Evolutionary conservation across 169 alveolate genomes (phyloP), one percentile per base, ranked within the genome.

Genomic region (Plasmodium relictum): DNA sequence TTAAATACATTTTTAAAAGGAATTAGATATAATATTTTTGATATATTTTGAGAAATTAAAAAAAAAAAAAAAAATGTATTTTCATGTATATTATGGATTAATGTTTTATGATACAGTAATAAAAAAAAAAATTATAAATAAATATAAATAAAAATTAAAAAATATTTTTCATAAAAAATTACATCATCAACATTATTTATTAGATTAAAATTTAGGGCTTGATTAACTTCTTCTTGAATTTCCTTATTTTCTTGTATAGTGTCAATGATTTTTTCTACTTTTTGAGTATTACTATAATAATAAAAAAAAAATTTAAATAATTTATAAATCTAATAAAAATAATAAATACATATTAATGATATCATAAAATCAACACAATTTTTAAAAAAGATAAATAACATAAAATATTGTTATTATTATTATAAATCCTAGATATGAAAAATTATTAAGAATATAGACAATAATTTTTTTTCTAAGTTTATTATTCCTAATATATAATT

Each of bases 161-260:
- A 31, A n/a, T 39, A 39, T 66, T 12, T 45, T 69, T 18, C 8
- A 41, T 16, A 22, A 44, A 52, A 14, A 24, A 50, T 76, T 76
- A 76, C 91, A 68, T 83, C 91, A 59, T 83, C 91, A 12, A 83
- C 91, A 56, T 83, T 83, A 62, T 83, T 83, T 69, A 83, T 20
- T 22, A 69, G 73, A 26, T 83, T 83, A 45, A 83, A 83, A 59
- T 42, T 52, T 20, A 83, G 50, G 65, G 95, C 93, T 71, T 94
- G 95, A 73, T 74, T 70, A 22, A 94, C 78, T 86, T 94, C 96
- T 71, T 54, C 80, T 92, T 94, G 96, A 9, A 87, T 66, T 31
- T 94, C 95, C 58, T 92, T 89, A 58, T 88, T 91, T 52, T 94
- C 96, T 61, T 94, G 95, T 73, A 94, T 73, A 45, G 92, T 91